Evolutionary conservation across 2,329 filamentous ascomycete genomes (phyloP).

Genomic region (Scedosporium aurantiacum): DNA sequence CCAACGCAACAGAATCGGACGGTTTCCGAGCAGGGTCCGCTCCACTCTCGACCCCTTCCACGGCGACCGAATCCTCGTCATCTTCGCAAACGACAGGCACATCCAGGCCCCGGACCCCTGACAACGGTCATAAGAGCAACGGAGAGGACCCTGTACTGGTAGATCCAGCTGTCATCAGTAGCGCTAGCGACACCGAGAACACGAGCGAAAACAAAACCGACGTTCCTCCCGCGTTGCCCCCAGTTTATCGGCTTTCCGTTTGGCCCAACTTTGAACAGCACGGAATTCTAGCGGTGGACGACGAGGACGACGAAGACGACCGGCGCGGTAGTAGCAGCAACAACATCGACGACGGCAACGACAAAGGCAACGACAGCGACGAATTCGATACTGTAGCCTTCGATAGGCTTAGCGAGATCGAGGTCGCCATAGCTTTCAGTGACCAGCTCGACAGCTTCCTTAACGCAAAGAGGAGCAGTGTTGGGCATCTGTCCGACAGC

Average conservation of each 20-base stretch:
- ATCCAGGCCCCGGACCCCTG: constrained; percentile 6
- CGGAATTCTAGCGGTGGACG: not conserved
- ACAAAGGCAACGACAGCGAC: not conserved
- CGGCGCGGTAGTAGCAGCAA: not conserved
- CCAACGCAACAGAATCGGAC: not conserved
- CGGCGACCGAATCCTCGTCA: not conserved
- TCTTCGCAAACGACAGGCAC: not conserved
- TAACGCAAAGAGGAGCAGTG: not conserved
- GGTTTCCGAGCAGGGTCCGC: not conserved
- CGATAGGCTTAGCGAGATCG: not conserved
- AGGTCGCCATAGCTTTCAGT: not conserved
- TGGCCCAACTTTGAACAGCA: constrained; percentile 2
- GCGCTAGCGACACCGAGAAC: not conserved
- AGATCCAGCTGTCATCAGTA: not conserved
- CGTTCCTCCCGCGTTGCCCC: constrained; percentile 2
- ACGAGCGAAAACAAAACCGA: not conserved
- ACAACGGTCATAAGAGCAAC: not conserved
- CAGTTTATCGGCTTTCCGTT: constrained; percentile 4
- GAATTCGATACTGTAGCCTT: not conserved
- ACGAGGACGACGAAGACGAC: not conserved
- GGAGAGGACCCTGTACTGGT: not conserved
- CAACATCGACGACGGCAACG: not conserved
- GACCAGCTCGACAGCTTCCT: not conserved
- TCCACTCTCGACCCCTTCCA: constrained; percentile 3
- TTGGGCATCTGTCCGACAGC: not conserved